Conservation (phyloP, 2,329 filamentous ascomycete species). For the Fusarium chuoi region DNA sequence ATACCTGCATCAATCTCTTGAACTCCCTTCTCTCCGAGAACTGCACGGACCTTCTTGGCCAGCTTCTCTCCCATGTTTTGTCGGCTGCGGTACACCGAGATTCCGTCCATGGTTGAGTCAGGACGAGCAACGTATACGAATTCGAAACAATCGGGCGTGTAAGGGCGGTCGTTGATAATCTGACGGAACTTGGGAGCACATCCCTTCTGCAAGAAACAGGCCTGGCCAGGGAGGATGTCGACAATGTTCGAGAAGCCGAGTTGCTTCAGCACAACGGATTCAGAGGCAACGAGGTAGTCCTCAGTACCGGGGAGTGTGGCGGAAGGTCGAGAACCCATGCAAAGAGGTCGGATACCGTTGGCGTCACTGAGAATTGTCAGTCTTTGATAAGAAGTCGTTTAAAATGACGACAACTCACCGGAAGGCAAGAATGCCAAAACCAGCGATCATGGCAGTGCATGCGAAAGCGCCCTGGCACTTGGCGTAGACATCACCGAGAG, state of each 20-base stretch:
- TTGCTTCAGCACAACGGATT: conserved; percentile 84
- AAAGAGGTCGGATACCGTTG: conserved; percentile 83
- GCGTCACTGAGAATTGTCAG: conserved; percentile 49
- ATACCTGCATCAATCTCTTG: conserved; percentile 77
- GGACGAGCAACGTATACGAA: conserved; percentile 84
- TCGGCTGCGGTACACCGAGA: conserved; percentile 84
- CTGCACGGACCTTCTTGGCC: conserved; percentile 75
- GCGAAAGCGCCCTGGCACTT: conserved; percentile 81
- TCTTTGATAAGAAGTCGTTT: conserved; percentile 62
- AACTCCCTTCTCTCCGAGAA: conserved; percentile 75
- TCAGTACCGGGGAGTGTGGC: conserved; percentile 68
- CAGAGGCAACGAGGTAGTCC: conserved; percentile 93
- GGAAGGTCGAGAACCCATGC: conserved; percentile 79
- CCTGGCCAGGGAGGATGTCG: conserved; percentile 85
- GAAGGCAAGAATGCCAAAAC: conserved; percentile 83
- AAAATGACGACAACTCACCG: conserved; percentile 62
- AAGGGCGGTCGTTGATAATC: conserved; percentile 73
- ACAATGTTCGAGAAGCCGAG: conserved; percentile 80
- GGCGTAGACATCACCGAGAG: conserved; percentile 76
- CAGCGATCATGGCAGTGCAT: conserved; percentile 83
- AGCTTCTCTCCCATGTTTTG: conserved; percentile 88
- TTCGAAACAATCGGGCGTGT: conserved; percentile 72
- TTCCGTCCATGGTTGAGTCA: conserved; percentile 86
- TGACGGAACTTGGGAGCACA: conserved; percentile 78
- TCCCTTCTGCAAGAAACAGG: conserved; percentile 86